Evolutionary conservation across 2,329 filamentous ascomycete genomes (phyloP).

Genomic region (Neurospora sp.): DNA sequence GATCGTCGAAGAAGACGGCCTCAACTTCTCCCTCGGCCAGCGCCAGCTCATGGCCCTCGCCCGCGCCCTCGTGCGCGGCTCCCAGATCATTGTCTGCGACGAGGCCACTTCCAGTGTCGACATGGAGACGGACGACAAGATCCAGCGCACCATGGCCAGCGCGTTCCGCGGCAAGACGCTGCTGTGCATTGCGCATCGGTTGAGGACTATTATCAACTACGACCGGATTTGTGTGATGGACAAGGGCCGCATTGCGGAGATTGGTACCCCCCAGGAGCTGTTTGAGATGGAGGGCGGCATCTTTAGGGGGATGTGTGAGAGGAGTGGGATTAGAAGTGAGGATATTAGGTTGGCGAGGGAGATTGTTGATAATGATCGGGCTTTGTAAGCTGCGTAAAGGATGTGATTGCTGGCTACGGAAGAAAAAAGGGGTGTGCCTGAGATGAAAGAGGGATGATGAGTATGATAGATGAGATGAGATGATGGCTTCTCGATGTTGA

Average conservation of each 20-base stretch:
- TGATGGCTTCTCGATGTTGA: neutral
- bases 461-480: neutral
- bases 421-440: too few species aligned
- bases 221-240: conserved; percentile 98
- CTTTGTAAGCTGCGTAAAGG: neutral
- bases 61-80: conserved; percentile 76
- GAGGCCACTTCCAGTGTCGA: conserved; percentile 91
- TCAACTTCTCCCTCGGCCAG: conserved; percentile 93
- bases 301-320: conserved; percentile 83
- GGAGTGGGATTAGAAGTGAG: conserved; percentile 61
- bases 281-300: conserved; percentile 64
- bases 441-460: neutral
- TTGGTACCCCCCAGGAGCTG: conserved; percentile 65
- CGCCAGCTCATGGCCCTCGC: conserved; percentile 92
- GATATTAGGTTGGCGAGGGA: conserved; percentile 40
- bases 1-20: conserved; percentile 81
- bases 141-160: conserved; percentile 77
- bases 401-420: too few species aligned
- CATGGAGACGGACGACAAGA: conserved; percentile 94
- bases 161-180: conserved; percentile 83
- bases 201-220: conserved; percentile 88
- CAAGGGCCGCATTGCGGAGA: conserved; percentile 73
- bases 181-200: conserved; percentile 82
- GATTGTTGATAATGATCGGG: conserved; percentile 18
- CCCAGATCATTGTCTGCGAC: conserved; percentile 92